Conservation (phyloP, 2,329 filamentous ascomycete genomes). For the Dactylellina cionopaga region DNA sequence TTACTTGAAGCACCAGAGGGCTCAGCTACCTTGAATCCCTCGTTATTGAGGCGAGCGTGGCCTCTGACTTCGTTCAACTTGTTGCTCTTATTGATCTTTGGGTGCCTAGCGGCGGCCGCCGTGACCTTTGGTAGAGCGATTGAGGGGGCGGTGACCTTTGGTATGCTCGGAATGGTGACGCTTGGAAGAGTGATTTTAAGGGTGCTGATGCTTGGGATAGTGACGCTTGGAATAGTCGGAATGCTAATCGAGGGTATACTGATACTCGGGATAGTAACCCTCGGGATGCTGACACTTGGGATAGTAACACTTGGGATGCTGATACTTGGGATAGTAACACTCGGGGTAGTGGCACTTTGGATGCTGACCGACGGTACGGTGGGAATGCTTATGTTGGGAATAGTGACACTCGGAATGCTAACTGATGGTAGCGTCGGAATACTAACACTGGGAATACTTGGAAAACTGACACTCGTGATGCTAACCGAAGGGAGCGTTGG, state of each 20-base stretch:
- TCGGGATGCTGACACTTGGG: not conserved
- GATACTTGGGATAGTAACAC: not conserved
- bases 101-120: not conserved
- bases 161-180: not conserved
- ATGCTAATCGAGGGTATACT: not conserved
- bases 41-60: not conserved
- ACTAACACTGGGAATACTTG: not conserved
- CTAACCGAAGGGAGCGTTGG: slow-evolving; percentile 2
- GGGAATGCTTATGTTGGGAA: not conserved
- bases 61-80: not conserved
- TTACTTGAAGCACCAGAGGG: slow-evolving; percentile 1
- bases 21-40: slow-evolving; percentile 25
- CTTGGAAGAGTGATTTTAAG: slow-evolving; percentile 1
- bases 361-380: not conserved
- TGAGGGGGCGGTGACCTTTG: not conserved
- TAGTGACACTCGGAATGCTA: not conserved
- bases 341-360: not conserved
- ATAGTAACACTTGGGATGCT: slow-evolving; percentile 2
- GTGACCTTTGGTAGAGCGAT: not conserved
- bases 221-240: not conserved
- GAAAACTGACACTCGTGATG: not conserved
- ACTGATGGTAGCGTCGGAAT: not conserved
- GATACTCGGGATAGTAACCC: not conserved
- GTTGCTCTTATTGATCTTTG: slow-evolving; percentile 5
- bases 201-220: not conserved